Evolutionary conservation across 768 basidiomycete genomes (phyloP).

Genomic region (Wakefieldia striispora): DNA sequence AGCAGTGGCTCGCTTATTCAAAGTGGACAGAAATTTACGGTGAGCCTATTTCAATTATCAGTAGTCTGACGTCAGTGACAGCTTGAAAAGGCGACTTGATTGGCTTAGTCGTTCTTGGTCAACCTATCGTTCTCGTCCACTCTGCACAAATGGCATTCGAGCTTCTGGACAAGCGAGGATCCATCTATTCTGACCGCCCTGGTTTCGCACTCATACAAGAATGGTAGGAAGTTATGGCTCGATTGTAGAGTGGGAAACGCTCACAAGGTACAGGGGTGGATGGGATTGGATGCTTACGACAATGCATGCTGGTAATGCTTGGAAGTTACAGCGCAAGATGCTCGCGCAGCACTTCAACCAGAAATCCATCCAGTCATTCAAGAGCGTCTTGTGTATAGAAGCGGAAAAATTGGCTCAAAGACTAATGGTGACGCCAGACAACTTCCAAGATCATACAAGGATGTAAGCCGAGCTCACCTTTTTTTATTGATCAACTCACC

Average conservation of each 20-base stretch:
- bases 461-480: neutral
- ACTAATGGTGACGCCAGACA: neutral
- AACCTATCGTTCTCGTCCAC: constrained; percentile 5
- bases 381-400: neutral
- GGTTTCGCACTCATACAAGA: constrained; percentile 1
- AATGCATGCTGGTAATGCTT: neutral
- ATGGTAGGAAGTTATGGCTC: neutral
- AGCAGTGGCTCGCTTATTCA: constrained; percentile 5
- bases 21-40: constrained; percentile 3
- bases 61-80: neutral
- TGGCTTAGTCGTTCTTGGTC: constrained; percentile 3
- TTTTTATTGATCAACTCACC: too few species aligned
- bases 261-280: constrained; percentile 2
- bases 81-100: neutral
- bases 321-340: constrained; percentile 6
- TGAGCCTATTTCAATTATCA: neutral
- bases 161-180: constrained; percentile 4
- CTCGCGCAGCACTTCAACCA: neutral
- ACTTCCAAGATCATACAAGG: constrained; percentile 2
- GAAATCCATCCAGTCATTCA: neutral
- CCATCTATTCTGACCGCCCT: constrained; percentile 5
- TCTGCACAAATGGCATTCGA: constrained; percentile 1
- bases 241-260: neutral
- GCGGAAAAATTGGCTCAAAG: neutral
- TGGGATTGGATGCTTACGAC: constrained; percentile 9